Evolutionary conservation across 108 stramenopile species (phyloP).

Genomic region (Stephanodiscus minutulus): DNA sequence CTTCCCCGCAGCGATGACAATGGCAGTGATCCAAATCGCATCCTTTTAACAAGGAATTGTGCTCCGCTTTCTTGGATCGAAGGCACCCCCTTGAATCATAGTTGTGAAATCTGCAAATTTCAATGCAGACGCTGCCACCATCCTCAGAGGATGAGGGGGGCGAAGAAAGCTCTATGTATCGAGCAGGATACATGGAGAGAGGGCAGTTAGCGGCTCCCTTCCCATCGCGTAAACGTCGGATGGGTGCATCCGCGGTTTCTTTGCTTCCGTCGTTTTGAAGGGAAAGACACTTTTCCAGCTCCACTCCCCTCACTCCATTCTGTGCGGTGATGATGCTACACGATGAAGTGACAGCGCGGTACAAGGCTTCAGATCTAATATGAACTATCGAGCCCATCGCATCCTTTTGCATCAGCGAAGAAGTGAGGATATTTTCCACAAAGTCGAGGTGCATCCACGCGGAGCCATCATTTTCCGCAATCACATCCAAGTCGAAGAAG

Average conservation of each 20-base stretch:
- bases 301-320: not conserved
- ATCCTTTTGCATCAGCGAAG: not conserved
- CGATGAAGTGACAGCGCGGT: not conserved
- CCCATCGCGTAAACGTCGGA: slow-evolving; percentile 24
- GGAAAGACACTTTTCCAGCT: not conserved
- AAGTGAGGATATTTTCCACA: not conserved
- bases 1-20: slow-evolving; percentile 29
- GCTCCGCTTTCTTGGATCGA: slow-evolving; percentile 18
- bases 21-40: slow-evolving; percentile 35
- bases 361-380: not conserved
- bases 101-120: slow-evolving; percentile 47
- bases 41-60: slow-evolving; percentile 10
- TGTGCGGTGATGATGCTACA: not conserved
- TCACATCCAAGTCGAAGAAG: not conserved
- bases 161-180: slow-evolving; percentile 23
- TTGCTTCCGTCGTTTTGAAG: not conserved
- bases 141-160: not conserved
- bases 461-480: not conserved
- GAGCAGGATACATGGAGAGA: slow-evolving; percentile 21
- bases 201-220: slow-evolving; percentile 30
- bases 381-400: not conserved
- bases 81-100: slow-evolving; percentile 42
- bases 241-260: not conserved
- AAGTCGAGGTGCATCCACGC: not conserved
- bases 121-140: not conserved